phyloP scores from a whole-genome alignment of 257 asterid species.

The Solanum lycopersicoides region DNA sequence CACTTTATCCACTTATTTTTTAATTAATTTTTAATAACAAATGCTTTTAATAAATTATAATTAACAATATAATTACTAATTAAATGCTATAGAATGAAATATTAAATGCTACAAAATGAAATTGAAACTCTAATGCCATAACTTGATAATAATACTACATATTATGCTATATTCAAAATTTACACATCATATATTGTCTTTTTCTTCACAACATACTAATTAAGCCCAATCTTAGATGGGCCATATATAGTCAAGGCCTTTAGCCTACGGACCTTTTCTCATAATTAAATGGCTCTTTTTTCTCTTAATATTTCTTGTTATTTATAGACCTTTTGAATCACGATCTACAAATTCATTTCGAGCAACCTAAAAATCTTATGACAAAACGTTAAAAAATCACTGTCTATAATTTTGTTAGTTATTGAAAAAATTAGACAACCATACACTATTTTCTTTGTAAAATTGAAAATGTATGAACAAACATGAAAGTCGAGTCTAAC shows the following conservation, averaged over 20 bases:
- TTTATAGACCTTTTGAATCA: background rate
- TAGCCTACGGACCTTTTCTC: background rate
- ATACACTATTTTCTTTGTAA: background rate
- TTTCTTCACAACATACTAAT: background rate
- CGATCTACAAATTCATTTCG: background rate
- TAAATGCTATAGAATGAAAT: too few species aligned
- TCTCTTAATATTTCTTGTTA: background rate
- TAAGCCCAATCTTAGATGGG: background rate
- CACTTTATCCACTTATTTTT: too few species aligned
- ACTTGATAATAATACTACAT: too few species aligned
- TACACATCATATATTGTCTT: too few species aligned
- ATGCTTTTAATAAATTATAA: too few species aligned
- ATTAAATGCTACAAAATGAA: too few species aligned
- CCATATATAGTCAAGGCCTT: background rate
- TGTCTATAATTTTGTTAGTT: background rate
- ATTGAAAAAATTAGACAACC: background rate
- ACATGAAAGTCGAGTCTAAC: background rate
- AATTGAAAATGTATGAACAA: background rate
- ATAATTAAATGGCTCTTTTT: background rate
- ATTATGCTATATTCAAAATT: too few species aligned
- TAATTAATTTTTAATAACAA: too few species aligned
- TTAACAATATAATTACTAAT: too few species aligned
- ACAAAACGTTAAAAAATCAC: background rate
- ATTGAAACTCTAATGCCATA: too few species aligned
- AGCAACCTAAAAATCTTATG: background rate